Evolutionary conservation across 1,284 basidiomycete species (phyloP), one percentile per base, ranked within the genome.

Genomic region (Termitomyces sp.): DNA sequence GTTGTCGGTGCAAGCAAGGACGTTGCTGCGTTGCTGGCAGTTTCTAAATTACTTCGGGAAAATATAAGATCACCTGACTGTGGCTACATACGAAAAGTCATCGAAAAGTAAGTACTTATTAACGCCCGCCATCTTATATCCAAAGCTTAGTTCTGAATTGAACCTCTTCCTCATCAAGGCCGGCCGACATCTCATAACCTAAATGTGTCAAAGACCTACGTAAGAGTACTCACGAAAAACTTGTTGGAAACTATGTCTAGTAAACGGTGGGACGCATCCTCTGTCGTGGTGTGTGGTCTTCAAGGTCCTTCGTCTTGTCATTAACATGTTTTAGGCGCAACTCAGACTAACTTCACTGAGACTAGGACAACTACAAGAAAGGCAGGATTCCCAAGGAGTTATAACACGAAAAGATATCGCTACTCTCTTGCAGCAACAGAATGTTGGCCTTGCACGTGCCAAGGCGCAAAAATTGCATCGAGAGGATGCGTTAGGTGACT

Each of bases 341-440:
- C 72, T 90, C 40, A 77, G 83, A 54, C 71, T 79, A 28, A 77
- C 86, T 6, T 78, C 80, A 41, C 82, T 85, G 59, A 75, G 77
- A 43, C 72, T 90, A 42, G 83, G 82, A 18, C 85, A 88, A 60
- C 65, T 87, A 18, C 84, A 86, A 61, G 80, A 83, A 60, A 81
- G 78, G 63, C 78, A 82, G 57, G 84, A 88, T 58, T 80, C 84
- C 1, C 74, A 81, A 62, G 76, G 76, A 3, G 76, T 75, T 40
- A 79, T 86, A 39, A 79, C 76, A 13, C 75, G 83, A 57, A 74
- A 73, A 57, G 86, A 88, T 63, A 83, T 90, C 50, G 80, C 84
- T 10, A 83, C 76, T 9, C 67, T 84, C 21, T 71, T 90, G 39
- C 74, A 78, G 50, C 79, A 84, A 57, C 76, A 76, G 34, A 80